phyloP scores from a whole-genome alignment of 176 grass and related monocot genomes.

The Zizania latifolia region DNA sequence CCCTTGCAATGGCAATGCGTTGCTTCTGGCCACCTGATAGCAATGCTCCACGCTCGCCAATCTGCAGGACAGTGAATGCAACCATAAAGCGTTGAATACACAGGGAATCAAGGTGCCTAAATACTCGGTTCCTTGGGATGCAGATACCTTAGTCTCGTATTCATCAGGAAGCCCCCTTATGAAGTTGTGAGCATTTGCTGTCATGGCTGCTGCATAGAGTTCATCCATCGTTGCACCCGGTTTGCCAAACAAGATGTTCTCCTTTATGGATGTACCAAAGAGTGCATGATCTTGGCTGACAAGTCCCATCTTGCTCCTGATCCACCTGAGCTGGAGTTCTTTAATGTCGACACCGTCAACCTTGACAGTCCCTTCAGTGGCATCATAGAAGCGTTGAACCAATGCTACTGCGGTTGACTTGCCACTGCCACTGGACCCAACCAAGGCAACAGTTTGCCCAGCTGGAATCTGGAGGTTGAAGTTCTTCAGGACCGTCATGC shows the following conservation, averaged over 20 bases:
- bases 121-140: not conserved
- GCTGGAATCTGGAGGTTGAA: conserved; percentile 79
- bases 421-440: conserved; percentile 85
- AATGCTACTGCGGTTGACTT: conserved; percentile 89
- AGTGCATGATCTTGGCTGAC: conserved; percentile 97
- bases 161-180: conserved; percentile 78
- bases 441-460: conserved; percentile 78
- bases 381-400: conserved; percentile 93
- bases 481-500: conserved; percentile 52
- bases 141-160: conserved; percentile 81
- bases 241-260: conserved; percentile 93
- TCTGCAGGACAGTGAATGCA: conserved; percentile 34
- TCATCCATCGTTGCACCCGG: conserved; percentile 73
- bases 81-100: not conserved
- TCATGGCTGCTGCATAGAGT: conserved; percentile 90
- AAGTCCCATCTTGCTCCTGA: conserved; percentile 89
- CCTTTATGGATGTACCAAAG: conserved; percentile 86
- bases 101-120: not conserved
- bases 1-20: conserved; percentile 90
- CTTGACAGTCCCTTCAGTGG: conserved; percentile 63
- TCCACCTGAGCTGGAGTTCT: conserved; percentile 65
- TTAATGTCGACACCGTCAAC: conserved; percentile 79
- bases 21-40: conserved; percentile 95
- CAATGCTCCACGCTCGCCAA: conserved; percentile 83
- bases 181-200: conserved; percentile 97